Evolutionary conservation across 2,329 filamentous ascomycete genomes (phyloP).

Genomic region (Trichoderma aggressivum): DNA sequence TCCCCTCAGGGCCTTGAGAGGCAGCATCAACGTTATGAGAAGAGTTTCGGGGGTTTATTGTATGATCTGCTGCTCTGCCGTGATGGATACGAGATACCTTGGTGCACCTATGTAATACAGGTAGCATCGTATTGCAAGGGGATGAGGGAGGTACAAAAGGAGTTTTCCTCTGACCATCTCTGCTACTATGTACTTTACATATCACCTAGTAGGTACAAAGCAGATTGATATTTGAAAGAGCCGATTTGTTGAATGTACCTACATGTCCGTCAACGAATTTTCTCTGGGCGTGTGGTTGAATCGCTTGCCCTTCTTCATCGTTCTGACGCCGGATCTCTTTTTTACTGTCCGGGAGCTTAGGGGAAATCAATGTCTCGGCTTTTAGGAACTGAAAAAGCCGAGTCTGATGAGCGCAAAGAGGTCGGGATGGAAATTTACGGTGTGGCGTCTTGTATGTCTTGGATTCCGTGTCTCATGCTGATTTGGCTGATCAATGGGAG

Average conservation of each 20-base stretch:
- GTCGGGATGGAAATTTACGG: background rate
- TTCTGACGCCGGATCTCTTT: background rate
- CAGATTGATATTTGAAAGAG: background rate
- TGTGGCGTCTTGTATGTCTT: background rate
- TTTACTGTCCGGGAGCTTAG: background rate
- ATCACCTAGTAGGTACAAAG: too few relatives aligned
- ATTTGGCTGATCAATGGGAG: background rate
- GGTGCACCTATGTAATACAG: too few relatives aligned
- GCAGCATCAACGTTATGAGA: too few relatives aligned
- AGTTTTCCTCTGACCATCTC: background rate
- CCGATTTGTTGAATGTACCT: too few relatives aligned
- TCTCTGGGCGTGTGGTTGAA: background rate
- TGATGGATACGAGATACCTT: too few relatives aligned
- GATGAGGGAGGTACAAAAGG: background rate
- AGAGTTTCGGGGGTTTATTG: too few relatives aligned
- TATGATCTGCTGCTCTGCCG: too few relatives aligned
- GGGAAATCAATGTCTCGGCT: background rate
- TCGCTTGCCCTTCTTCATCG: background rate
- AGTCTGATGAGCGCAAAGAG: background rate
- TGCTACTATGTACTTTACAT: too few relatives aligned
- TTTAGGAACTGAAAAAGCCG: background rate
- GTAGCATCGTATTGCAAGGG: background rate
- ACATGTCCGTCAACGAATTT: background rate
- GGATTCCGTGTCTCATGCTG: background rate
- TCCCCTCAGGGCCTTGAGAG: too few relatives aligned